A percentile compares a stretch with the other conserved stretches of the same genome.
phyloP scores from a whole-genome alignment of 2,329 filamentous ascomycete genomes.

The Rosellinia necatrix region DNA sequence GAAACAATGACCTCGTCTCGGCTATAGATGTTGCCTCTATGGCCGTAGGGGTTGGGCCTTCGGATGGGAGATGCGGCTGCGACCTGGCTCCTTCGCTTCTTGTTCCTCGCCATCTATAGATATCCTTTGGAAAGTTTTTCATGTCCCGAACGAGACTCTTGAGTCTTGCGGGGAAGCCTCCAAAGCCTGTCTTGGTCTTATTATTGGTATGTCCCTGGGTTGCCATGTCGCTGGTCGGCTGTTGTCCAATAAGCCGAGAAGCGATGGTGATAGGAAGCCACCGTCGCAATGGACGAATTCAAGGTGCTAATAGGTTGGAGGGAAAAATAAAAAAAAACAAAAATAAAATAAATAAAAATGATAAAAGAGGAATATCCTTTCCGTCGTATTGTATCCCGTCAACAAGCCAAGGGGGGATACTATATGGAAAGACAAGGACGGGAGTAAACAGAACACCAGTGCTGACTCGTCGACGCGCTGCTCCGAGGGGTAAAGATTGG shows the following conservation, averaged over 20 bases:
- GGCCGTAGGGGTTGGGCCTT: slow-evolving; percentile 9
- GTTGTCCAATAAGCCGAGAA: slow-evolving; percentile 10
- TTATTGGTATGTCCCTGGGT: slow-evolving; percentile 24
- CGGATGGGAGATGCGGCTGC: slow-evolving; percentile 13
- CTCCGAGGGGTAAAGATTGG: no score
- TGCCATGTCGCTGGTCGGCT: slow-evolving; percentile 20
- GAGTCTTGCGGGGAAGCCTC: slow-evolving; percentile 32
- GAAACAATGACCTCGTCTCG: slow-evolving; percentile 27
- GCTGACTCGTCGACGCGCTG: no score
- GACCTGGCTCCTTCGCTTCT: slow-evolving; percentile 24
- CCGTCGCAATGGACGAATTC: background rate
- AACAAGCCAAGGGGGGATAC: no score
- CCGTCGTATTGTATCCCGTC: no score
- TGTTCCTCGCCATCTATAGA: slow-evolving; percentile 24
- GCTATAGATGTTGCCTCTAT: background rate
- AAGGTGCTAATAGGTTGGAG: background rate
- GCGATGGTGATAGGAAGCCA: slow-evolving; percentile 4
- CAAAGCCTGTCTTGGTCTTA: slow-evolving; percentile 27
- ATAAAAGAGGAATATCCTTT: no score
- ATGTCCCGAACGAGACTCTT: slow-evolving; percentile 38
- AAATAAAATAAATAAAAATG: no score
- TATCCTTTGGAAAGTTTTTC: slow-evolving; percentile 30
- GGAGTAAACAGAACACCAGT: no score
- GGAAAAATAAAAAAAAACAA: background rate
- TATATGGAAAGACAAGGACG: no score